These are phyloP conservation scores for Proteromonas lacertae DNA, from an alignment of 352 stramenopile species.

Conservation along the genomic window DNA sequence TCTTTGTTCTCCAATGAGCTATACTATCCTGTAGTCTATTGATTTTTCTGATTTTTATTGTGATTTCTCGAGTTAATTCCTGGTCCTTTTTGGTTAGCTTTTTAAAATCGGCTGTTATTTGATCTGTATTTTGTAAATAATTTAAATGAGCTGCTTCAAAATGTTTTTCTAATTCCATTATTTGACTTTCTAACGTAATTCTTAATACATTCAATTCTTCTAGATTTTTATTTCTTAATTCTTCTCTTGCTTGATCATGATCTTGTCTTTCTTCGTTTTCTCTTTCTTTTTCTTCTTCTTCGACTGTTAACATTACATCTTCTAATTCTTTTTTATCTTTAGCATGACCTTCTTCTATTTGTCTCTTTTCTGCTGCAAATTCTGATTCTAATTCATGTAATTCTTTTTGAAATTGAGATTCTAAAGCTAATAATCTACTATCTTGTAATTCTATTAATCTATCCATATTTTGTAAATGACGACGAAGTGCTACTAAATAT, in stretches of 20 bases:
- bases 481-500: conserved; percentile 45
- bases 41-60: conserved; percentile 45
- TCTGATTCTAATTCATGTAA: conserved; percentile 32
- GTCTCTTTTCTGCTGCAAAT: conserved; percentile 35
- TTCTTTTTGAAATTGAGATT: conserved; percentile 52
- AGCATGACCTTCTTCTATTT: conserved; percentile 18
- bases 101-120: conserved; percentile 63
- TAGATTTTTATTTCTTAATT: conserved; percentile 57
- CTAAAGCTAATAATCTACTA: conserved; percentile 31
- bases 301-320: not conserved
- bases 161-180: conserved; percentile 63
- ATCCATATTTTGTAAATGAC: conserved; percentile 51
- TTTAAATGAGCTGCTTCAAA: conserved; percentile 58
- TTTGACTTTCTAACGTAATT: conserved; percentile 54
- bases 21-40: conserved; percentile 22
- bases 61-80: conserved; percentile 24
- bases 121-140: conserved; percentile 31
- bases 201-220: conserved; percentile 67
- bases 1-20: not conserved
- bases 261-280: conserved; percentile 17
- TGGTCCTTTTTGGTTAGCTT: conserved; percentile 52
- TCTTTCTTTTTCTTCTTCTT: conserved; percentile 28
- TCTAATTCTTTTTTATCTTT: conserved; percentile 11
- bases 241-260: conserved; percentile 39
- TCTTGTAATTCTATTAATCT: conserved; percentile 53